phyloP scores from a whole-genome alignment of 1,139 yeast genomes.

The Kazachstania sp. region DNA sequence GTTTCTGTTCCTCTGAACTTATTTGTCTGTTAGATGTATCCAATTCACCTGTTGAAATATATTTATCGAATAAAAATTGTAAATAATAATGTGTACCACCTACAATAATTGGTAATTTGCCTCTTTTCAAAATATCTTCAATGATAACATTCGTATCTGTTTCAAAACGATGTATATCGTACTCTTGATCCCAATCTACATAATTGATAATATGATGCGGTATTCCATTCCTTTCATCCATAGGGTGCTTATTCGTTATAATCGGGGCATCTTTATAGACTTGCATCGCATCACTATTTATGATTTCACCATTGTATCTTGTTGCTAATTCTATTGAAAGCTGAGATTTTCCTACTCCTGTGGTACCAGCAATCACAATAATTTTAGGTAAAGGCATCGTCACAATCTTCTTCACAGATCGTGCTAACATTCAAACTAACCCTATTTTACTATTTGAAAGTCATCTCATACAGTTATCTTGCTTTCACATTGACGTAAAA shows the following conservation, averaged over 20 bases:
- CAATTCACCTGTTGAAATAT: neutral
- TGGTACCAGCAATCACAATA: slow-evolving; percentile 82
- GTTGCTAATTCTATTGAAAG: slow-evolving; percentile 69
- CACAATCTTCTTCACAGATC: neutral
- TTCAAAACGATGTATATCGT: slow-evolving; percentile 73
- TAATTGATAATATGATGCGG: slow-evolving; percentile 86
- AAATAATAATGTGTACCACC: slow-evolving; percentile 96
- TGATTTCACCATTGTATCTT: slow-evolving; percentile 74
- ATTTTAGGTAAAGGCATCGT: slow-evolving; percentile 25
- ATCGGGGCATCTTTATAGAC: slow-evolving; percentile 65
- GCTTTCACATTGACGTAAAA: too few relatives aligned
- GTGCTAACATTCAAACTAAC: neutral
- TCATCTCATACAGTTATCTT: too few relatives aligned
- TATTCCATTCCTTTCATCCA: slow-evolving; percentile 61
- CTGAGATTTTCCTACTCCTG: slow-evolving; percentile 97
- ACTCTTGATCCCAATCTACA: slow-evolving; percentile 70
- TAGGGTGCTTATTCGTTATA: slow-evolving; percentile 88
- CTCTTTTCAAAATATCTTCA: slow-evolving; percentile 55
- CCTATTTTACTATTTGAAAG: too few relatives aligned
- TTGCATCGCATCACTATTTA: slow-evolving; percentile 97
- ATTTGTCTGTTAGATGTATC: neutral
- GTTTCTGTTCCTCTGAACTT: slow-evolving; percentile 29
- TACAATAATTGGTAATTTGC: slow-evolving; percentile 76
- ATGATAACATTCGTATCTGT: slow-evolving; percentile 52
- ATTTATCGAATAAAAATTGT: slow-evolving; percentile 54